Evolutionary conservation across 208 protist species (phyloP).

Genomic region (Leishmania lainsoni): DNA sequence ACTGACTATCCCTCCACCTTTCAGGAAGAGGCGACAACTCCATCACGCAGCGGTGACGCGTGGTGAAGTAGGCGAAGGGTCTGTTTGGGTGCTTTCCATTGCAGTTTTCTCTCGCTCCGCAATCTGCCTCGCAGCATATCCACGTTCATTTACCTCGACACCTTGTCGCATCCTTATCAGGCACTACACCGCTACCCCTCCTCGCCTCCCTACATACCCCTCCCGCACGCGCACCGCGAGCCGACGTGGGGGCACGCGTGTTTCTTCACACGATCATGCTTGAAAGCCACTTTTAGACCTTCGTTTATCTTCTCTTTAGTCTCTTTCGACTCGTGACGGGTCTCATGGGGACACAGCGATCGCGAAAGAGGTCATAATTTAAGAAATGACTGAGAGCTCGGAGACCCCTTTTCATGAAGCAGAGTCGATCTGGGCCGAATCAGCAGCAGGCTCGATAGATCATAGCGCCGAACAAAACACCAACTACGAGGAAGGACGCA

Average conservation of each 20-base stretch:
- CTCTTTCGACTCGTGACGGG: background rate
- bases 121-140: no score
- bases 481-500: constrained; percentile 59
- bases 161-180: no score
- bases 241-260: background rate
- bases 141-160: no score
- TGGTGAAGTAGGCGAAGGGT: background rate
- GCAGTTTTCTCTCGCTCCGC: background rate
- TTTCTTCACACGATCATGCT: background rate
- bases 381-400: constrained; percentile 2
- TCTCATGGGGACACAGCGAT: background rate
- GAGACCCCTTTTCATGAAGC: background rate
- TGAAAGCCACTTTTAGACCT: background rate
- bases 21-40: background rate
- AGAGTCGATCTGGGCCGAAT: background rate
- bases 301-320: background rate
- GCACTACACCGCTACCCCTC: background rate
- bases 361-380: background rate
- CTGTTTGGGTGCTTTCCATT: background rate
- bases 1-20: no score
- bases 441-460: background rate
- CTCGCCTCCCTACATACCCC: background rate
- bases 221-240: background rate
- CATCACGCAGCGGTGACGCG: background rate
- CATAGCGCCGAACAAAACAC: background rate